Conservation (phyloP, 2,329 filamentous ascomycete species). For the Penicillium sp. region DNA sequence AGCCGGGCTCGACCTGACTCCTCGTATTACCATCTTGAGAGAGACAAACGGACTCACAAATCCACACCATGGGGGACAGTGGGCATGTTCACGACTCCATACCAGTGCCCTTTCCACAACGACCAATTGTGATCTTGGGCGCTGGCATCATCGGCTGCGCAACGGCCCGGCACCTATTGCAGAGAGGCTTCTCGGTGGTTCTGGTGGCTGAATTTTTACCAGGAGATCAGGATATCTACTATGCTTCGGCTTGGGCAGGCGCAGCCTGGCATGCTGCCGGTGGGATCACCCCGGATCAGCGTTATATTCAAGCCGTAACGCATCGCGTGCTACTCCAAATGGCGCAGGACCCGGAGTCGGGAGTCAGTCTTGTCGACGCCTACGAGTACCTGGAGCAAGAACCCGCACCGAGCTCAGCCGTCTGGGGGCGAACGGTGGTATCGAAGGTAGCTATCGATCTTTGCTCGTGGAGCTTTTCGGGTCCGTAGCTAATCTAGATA, state of each 20-base stretch:
- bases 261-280: slow-evolving; percentile 42
- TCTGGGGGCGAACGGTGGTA: slow-evolving; percentile 37
- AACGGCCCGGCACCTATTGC: slow-evolving; percentile 35
- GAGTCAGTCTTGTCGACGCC: slow-evolving; percentile 35
- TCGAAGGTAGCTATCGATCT: slow-evolving; percentile 27
- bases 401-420: slow-evolving; percentile 32
- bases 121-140: slow-evolving; percentile 38
- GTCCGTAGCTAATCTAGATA: not conserved
- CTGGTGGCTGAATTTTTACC: slow-evolving; percentile 40
- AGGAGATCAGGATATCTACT: slow-evolving; percentile 37
- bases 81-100: slow-evolving; percentile 22
- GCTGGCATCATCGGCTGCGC: slow-evolving; percentile 43
- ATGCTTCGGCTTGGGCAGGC: slow-evolving; percentile 42
- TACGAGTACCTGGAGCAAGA: slow-evolving; percentile 37
- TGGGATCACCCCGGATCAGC: slow-evolving; percentile 35
- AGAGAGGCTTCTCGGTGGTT: slow-evolving; percentile 35
- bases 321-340: slow-evolving; percentile 37
- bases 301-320: slow-evolving; percentile 36
- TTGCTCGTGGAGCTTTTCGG: not conserved
- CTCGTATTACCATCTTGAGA: too few species aligned
- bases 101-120: slow-evolving; percentile 32
- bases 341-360: slow-evolving; percentile 35
- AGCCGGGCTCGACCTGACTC: too few species aligned
- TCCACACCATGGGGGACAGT: slow-evolving; percentile 21
- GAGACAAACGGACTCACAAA: slow-evolving; percentile 2